Conservation (phyloP, 2,329 filamentous ascomycete species). For the Grosmannia penicillata region DNA sequence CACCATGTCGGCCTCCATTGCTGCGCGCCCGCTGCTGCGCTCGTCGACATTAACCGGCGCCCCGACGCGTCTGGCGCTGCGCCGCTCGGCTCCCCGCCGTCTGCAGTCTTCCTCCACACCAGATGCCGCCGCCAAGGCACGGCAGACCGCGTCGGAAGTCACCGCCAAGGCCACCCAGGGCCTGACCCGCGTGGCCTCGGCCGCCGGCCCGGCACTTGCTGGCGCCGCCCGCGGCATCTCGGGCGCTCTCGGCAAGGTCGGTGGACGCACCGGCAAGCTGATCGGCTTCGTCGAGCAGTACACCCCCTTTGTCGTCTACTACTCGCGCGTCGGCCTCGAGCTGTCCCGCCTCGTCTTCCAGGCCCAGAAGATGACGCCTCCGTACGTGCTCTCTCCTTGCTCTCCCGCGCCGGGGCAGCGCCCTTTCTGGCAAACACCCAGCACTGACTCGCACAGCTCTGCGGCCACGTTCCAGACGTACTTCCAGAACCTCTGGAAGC, state of each 20-base stretch:
- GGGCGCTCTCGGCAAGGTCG: constrained; percentile 58
- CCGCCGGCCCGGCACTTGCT: constrained; percentile 63
- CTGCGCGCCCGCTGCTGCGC: constrained; percentile 28
- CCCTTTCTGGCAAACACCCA: neutral
- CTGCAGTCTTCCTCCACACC: constrained; percentile 44
- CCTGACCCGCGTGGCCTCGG: constrained; percentile 54
- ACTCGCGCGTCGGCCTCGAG: constrained; percentile 78
- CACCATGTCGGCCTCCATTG: constrained; percentile 6
- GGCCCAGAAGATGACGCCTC: constrained; percentile 82
- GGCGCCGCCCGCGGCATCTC: constrained; percentile 55
- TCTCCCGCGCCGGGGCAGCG: too few relatives aligned
- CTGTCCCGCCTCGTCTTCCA: constrained; percentile 76
- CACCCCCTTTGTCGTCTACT: constrained; percentile 79
- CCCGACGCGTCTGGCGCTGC: constrained; percentile 9
- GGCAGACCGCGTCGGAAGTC: constrained; percentile 24
- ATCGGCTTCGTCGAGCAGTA: constrained; percentile 74
- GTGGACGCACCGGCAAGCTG: constrained; percentile 67
- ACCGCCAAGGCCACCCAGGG: constrained; percentile 35
- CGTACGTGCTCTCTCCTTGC: constrained; percentile 49
- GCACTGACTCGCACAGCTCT: constrained; percentile 35
- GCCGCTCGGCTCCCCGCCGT: constrained; percentile 31
- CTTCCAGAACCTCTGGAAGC: constrained; percentile 61
- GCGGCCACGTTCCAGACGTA: constrained; percentile 73
- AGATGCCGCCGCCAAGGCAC: constrained; percentile 26
- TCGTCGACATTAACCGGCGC: constrained; percentile 25